Base-by-base conservation (phyloP, 2,329 filamentous ascomycete species). In the Trichoderma sp. region DNA sequence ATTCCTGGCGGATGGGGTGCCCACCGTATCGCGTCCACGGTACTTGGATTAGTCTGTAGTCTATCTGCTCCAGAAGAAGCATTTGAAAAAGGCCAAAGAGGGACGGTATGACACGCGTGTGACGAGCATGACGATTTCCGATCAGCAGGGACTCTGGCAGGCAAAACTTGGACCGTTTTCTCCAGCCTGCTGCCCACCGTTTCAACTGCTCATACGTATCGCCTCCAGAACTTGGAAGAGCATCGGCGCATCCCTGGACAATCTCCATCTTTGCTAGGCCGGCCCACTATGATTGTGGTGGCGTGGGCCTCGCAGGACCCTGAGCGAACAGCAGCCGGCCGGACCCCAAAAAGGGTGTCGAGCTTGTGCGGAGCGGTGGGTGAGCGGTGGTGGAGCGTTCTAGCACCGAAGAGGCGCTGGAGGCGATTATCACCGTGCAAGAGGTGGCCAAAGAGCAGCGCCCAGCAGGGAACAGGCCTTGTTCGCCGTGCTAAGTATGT, bases 401-500 rank as follows among this genome's bases (percentile, higher is more conserved):
- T 33, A 67, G 12, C 18, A 45, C 69, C 29, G 29, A 72, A 64
- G 38, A 18, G 64, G 68, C 38, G 24, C 11, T 27, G 27, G 60
- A 35, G 72, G 64, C 41, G 63, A 71, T 38, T 62, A 50, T 67
- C 63, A 74, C 35, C 33, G 27, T 29, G 38, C 14, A 27, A 21
- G 35, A 27, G 71, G 62, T 74, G 33, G 62, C 62, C 62, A 74
- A 31, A 45, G 50, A 53, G 38, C 59, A 66, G 62, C 53, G 16
- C 27, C 45, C 45, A 71, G 66, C 66, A 75, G 31, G 74, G 74
- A 75, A 75, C 64, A 75, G 66, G 66, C 59, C 74, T 71, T 59
- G 74, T 56, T 41, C 65, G 41, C 63, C 56, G 35, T 16, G 33
- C 63, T 41, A 63, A 18, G 8, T 6, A 31, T 33, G 29, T 33